Evolutionary conservation across 2,329 filamentous ascomycete genomes (phyloP).

Genomic region (Chalaropsis ovoidea): DNA sequence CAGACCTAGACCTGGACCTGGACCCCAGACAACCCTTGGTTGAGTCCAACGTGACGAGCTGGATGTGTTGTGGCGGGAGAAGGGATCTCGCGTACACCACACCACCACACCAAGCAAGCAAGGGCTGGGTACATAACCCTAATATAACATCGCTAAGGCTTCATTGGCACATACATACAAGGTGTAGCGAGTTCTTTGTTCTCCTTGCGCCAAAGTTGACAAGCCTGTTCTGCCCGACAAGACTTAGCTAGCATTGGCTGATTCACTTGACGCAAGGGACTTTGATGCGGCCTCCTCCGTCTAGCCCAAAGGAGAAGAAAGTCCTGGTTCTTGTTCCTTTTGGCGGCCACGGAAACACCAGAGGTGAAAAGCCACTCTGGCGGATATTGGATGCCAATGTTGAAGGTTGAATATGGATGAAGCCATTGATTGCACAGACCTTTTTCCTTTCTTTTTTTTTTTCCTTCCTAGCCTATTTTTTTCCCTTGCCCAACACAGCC

Average conservation of each 20-base stretch:
- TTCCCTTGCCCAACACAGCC: not conserved
- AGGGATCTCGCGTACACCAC: too few relatives aligned
- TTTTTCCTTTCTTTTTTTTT: not conserved
- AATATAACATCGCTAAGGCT: not conserved
- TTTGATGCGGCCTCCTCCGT: not conserved
- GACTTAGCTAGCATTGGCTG: not conserved
- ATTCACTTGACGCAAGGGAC: not conserved
- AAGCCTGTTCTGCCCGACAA: conserved; percentile 6
- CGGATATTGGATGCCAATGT: conserved; percentile 14
- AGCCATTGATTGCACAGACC: conserved; percentile 1
- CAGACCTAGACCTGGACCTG: too few relatives aligned
- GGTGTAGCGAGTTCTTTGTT: not conserved
- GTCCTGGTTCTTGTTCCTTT: not conserved
- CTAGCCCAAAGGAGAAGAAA: not conserved
- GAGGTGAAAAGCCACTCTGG: conserved; percentile 4
- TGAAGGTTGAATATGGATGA: not conserved
- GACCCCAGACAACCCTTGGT: too few relatives aligned
- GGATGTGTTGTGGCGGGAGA: too few relatives aligned
- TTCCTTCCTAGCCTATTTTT: not conserved
- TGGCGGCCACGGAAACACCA: too few relatives aligned
- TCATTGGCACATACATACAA: not conserved
- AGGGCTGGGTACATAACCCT: not conserved
- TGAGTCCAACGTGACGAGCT: too few relatives aligned
- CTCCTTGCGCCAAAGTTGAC: not conserved
- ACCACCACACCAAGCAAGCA: too few relatives aligned